These are phyloP conservation scores for Phoenix dactylifera DNA, from an alignment of 176 grass and related monocot species.

Conservation along the genomic window DNA sequence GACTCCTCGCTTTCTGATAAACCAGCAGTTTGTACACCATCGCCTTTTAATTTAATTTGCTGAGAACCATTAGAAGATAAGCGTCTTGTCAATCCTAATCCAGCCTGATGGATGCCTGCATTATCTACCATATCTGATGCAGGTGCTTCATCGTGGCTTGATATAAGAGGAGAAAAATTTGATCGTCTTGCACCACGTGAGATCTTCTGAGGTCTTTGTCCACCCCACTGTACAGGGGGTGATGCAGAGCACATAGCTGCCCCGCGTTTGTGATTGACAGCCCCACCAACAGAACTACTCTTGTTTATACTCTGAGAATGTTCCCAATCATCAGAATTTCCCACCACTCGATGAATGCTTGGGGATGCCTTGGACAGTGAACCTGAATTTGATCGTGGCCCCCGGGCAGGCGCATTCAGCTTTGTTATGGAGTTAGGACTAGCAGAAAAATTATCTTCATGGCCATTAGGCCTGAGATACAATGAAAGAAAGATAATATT, in stretches of 20 bases:
- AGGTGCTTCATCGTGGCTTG: constrained; percentile 34
- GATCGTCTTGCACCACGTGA: constrained; percentile 79
- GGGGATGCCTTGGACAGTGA: constrained; percentile 59
- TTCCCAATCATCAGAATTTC: constrained; percentile 60
- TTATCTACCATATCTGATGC: constrained; percentile 42
- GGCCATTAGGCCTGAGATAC: constrained; percentile 41
- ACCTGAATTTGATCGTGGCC: constrained; percentile 67
- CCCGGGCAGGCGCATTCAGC: constrained; percentile 47
- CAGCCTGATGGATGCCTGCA: constrained; percentile 34
- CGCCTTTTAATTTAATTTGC: constrained; percentile 45
- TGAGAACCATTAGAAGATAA: constrained; percentile 36
- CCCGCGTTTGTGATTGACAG: constrained; percentile 45
- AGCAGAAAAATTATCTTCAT: constrained; percentile 38
- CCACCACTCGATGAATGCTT: constrained; percentile 40
- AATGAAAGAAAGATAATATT: constrained; percentile 11
- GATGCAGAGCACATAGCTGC: constrained; percentile 56
- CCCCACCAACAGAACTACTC: constrained; percentile 48
- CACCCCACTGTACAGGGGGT: constrained; percentile 69
- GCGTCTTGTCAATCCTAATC: constrained; percentile 22
- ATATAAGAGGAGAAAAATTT: constrained; percentile 51
- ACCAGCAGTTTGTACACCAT: constrained; percentile 43
- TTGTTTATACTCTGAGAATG: constrained; percentile 59
- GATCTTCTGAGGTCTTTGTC: constrained; percentile 88
- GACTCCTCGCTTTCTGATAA: constrained; percentile 46
- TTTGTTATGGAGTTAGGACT: constrained; percentile 43